These are phyloP conservation scores for Vicia villosa DNA, from an alignment of 306 rosid species.

Conservation along the genomic window DNA sequence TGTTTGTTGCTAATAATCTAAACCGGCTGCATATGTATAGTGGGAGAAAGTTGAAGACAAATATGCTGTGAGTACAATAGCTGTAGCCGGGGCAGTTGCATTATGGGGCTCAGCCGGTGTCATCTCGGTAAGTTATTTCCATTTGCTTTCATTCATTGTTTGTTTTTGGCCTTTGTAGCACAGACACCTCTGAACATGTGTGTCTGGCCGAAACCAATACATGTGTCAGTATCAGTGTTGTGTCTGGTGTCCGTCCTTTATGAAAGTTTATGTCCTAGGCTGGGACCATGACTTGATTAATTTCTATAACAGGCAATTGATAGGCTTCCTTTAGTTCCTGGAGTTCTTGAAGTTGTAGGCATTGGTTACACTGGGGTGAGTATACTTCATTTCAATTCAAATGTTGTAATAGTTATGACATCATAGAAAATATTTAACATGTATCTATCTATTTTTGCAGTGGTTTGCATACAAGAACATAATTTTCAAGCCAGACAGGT, in stretches of 20 bases:
- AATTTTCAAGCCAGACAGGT: slow-evolving; percentile 79
- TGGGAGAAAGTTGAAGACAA: slow-evolving; percentile 98
- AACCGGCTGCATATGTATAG: slow-evolving; percentile 23
- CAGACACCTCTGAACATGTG: too few relatives aligned
- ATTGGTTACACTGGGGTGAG: slow-evolving; percentile 89
- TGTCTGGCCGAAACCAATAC: too few relatives aligned
- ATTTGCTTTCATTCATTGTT: background rate
- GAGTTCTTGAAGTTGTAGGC: slow-evolving; percentile 87
- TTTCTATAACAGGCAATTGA: slow-evolving; percentile 73
- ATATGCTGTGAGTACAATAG: slow-evolving; percentile 83
- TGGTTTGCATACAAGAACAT: slow-evolving; percentile 90
- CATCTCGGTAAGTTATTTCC: slow-evolving; percentile 59
- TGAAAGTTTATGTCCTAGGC: too few relatives aligned
- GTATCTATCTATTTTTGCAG: slow-evolving; percentile 45
- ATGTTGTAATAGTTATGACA: too few relatives aligned
- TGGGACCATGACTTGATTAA: too few relatives aligned
- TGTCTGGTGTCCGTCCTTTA: too few relatives aligned
- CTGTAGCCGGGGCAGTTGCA: slow-evolving; percentile 66
- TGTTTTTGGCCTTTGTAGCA: too few relatives aligned
- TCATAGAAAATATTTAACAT: background rate
- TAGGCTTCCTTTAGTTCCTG: slow-evolving; percentile 92
- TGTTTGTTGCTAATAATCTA: too few relatives aligned
- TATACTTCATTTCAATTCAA: background rate
- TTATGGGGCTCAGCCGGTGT: slow-evolving; percentile 73
- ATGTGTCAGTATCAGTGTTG: too few relatives aligned